A percentile compares a stretch with the other conserved stretches of the same genome.
phyloP scores from a whole-genome alignment of 2,329 filamentous ascomycete genomes.

The Reticulascus tulasneorum region DNA sequence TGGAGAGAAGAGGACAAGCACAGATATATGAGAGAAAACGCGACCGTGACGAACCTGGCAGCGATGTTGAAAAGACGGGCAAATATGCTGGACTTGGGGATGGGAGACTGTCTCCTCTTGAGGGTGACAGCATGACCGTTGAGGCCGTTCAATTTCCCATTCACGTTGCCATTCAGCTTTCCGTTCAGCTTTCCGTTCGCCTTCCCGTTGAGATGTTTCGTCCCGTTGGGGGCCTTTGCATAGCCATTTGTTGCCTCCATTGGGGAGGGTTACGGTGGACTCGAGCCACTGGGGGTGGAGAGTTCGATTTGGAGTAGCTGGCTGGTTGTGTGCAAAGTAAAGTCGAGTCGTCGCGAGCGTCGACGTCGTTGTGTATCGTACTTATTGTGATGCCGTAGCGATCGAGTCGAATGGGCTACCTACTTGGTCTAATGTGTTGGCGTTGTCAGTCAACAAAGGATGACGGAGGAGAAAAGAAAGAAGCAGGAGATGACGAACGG shows the following conservation, averaged over 20 bases:
- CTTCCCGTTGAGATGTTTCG: slow-evolving; percentile 22
- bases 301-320: no score
- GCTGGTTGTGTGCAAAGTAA: no score
- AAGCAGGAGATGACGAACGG: no score
- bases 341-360: no score
- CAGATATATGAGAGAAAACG: not conserved
- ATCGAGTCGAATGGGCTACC: no score
- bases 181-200: slow-evolving; percentile 27
- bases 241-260: slow-evolving; percentile 32
- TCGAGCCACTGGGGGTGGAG: no score
- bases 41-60: slow-evolving; percentile 44
- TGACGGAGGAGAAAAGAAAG: no score
- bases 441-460: no score
- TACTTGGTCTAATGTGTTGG: no score
- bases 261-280: slow-evolving; percentile 19
- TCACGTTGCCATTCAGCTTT: no score
- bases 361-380: no score
- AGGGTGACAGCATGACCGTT: slow-evolving; percentile 33
- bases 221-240: slow-evolving; percentile 20
- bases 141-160: slow-evolving; percentile 17
- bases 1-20: not conserved
- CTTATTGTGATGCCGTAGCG: no score
- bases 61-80: slow-evolving; percentile 42
- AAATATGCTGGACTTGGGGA: slow-evolving; percentile 26
- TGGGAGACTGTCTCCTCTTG: slow-evolving; percentile 23